Percentiles rank a stretch among this genome's conserved stretches.
phyloP scores from a whole-genome alignment of 805 yeast species.

The Wickerhamomyces rabaulensis region DNA sequence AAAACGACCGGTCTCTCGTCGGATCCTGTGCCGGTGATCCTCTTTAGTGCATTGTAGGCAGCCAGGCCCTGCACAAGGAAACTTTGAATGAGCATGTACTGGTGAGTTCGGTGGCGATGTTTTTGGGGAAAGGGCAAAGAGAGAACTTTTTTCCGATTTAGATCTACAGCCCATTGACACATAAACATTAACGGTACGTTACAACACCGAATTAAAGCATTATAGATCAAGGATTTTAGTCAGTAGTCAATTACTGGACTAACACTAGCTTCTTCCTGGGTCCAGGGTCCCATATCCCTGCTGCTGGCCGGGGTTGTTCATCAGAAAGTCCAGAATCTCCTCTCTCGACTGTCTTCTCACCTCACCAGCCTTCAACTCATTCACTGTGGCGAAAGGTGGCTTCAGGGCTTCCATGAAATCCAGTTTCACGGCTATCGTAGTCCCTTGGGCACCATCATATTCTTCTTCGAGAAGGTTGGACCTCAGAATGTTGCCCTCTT shows the following conservation, averaged over 20 bases:
- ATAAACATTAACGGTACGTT: background rate
- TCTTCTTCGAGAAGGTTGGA: constrained; percentile 7
- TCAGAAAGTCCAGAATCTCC: background rate
- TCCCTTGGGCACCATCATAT: constrained; percentile 22
- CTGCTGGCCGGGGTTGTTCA: background rate
- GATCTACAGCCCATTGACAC: background rate
- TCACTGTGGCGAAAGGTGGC: constrained; percentile 9
- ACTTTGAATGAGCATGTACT: constrained; percentile 15
- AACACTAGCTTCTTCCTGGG: background rate
- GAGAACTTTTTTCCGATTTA: background rate
- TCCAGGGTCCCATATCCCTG: background rate
- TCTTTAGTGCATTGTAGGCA: constrained; percentile 15
- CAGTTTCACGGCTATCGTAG: constrained; percentile 10
- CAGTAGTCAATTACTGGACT: too few relatives aligned
- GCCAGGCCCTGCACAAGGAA: constrained; percentile 14
- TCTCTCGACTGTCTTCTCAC: background rate
- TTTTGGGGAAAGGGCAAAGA: too few relatives aligned
- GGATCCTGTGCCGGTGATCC: constrained; percentile 7
- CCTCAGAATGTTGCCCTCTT: background rate
- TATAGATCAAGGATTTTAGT: background rate
- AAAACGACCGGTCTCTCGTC: constrained; percentile 49
- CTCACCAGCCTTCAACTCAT: constrained; percentile 6
- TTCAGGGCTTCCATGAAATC: constrained; percentile 11
- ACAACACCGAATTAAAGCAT: too few relatives aligned
- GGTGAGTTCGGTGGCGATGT: background rate